Base-by-base conservation (phyloP, 179 eudicot genomes). In the Pouteria campechiana region DNA sequence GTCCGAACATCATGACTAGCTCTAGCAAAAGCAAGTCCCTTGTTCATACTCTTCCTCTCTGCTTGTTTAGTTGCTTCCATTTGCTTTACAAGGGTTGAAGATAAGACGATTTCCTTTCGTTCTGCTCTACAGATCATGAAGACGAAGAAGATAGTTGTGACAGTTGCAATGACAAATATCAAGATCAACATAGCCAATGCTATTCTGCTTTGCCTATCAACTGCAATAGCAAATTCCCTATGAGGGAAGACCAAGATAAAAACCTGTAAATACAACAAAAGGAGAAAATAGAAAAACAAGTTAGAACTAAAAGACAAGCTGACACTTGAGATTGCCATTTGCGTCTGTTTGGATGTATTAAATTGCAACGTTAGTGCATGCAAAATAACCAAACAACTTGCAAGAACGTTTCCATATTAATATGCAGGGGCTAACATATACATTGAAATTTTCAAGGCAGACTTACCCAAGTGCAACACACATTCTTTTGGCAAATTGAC, bases 1-100 rank as follows among this genome's bases (percentile, higher is more conserved):
- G 75, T 79, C 0, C 98, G 83, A 1, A 86, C 54, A 18, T 90
- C 96, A 43, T 86, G 98, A 63, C 77, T 90, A 20, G 94, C 84
- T 10, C 66, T 70, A 2, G 83, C 90, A 43, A 76, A 76, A 8
- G 95, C 87, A 17, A 65, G 41, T 54, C 79, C 81, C 60, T 79
- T 85, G 39, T 67, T 78, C 65, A 74, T 56, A 32, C 68, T 68
- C 55, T 77, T 90, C 41, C 76, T 74, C 53, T 82, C 93, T n/a
- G 85, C 82, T 61, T 89, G 78, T 13, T 68, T 55, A n/a, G 95
- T 82, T 41, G 79, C 73, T 48, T 90, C 96, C 87, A 58, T 70
- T 55, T 86, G 87, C 35, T 58, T 79, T 58, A 86, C 68, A 22
- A 81, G 73, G 10, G 70, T 64, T 22, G 78, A 68, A 33, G 77